Evolutionary conservation across 2,329 filamentous ascomycete species (phyloP).

Genomic region (Ophiostoma montium): DNA sequence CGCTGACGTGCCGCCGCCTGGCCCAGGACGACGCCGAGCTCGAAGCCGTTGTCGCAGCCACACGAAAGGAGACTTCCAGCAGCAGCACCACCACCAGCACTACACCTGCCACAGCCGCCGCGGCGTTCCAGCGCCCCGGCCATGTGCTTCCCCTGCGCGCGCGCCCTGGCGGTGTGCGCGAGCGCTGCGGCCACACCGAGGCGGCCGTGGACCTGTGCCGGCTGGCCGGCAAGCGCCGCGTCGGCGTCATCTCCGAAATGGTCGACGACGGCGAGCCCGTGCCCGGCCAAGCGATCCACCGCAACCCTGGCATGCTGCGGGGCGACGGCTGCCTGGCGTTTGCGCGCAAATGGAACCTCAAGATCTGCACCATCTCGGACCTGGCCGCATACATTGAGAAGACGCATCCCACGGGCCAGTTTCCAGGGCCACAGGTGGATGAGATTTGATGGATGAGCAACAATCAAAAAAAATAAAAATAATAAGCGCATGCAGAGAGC

Average conservation of each 20-base stretch:
- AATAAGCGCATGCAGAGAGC: too few relatives aligned
- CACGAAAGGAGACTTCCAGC: not conserved
- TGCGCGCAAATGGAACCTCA: constrained; percentile 75
- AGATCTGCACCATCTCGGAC: constrained; percentile 91
- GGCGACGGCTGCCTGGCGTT: constrained; percentile 80
- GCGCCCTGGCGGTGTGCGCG: constrained; percentile 63
- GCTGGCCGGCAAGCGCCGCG: constrained; percentile 62
- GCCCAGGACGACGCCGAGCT: constrained; percentile 28
- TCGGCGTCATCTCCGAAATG: constrained; percentile 79
- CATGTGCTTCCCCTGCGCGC: constrained; percentile 82
- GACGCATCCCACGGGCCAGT: constrained; percentile 40
- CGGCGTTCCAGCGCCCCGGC: constrained; percentile 66
- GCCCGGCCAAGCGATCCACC: constrained; percentile 49
- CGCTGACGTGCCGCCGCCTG: constrained; percentile 64
- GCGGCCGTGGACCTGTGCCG: constrained; percentile 83
- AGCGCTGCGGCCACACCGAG: constrained; percentile 79
- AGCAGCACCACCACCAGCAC: too few relatives aligned
- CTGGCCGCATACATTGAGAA: constrained; percentile 67
- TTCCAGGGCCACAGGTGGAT: constrained; percentile 12
- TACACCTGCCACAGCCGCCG: constrained; percentile 35
- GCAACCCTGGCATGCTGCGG: constrained; percentile 75
- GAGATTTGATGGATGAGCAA: constrained; percentile 2
- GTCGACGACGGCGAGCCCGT: constrained; percentile 73
- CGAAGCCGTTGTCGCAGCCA: constrained; percentile 3
- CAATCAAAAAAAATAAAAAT: too few relatives aligned